These are phyloP conservation scores for Gliomastix tumulicola DNA, from an alignment of 2,329 filamentous ascomycete species.

Conservation along the genomic window DNA sequence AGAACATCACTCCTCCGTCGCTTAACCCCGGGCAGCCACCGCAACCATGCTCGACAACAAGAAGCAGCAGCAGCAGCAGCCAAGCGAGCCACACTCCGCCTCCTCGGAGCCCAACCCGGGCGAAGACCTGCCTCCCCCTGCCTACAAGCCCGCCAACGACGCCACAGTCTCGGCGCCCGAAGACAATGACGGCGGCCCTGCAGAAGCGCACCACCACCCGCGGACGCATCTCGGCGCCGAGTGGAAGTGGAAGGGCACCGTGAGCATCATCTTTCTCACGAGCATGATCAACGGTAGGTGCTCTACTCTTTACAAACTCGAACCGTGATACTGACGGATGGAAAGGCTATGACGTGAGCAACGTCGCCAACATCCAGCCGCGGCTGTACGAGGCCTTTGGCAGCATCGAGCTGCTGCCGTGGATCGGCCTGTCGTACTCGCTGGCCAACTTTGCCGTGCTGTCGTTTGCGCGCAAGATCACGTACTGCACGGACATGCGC, in stretches of 20 bases:
- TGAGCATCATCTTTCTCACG: slow-evolving; percentile 4
- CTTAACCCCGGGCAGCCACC: no score
- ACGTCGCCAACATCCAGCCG: slow-evolving; percentile 47
- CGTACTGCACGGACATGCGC: slow-evolving; percentile 21
- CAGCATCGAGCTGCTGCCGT: slow-evolving; percentile 26
- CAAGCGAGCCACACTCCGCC: no score
- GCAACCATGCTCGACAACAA: no score
- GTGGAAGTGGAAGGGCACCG: slow-evolving; percentile 6
- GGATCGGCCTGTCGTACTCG: slow-evolving; percentile 28
- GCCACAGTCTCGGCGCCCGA: no score
- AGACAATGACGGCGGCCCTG: no score
- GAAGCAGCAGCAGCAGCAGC: no score
- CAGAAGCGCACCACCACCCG: no score
- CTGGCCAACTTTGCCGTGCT: slow-evolving; percentile 23
- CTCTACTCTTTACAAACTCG: background rate
- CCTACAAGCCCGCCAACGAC: no score
- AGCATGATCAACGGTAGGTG: slow-evolving; percentile 6
- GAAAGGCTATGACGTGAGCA: slow-evolving; percentile 32
- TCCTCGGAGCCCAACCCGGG: no score
- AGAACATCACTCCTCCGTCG: no score
- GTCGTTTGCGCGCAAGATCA: slow-evolving; percentile 23
- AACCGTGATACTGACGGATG: background rate
- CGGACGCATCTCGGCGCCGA: no score
- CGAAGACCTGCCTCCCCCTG: no score
- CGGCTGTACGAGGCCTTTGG: slow-evolving; percentile 47